A percentile compares a stretch with the other conserved stretches of the same genome.
phyloP scores from a whole-genome alignment of 495 filamentous ascomycete species.

The Cercophora sp. region DNA sequence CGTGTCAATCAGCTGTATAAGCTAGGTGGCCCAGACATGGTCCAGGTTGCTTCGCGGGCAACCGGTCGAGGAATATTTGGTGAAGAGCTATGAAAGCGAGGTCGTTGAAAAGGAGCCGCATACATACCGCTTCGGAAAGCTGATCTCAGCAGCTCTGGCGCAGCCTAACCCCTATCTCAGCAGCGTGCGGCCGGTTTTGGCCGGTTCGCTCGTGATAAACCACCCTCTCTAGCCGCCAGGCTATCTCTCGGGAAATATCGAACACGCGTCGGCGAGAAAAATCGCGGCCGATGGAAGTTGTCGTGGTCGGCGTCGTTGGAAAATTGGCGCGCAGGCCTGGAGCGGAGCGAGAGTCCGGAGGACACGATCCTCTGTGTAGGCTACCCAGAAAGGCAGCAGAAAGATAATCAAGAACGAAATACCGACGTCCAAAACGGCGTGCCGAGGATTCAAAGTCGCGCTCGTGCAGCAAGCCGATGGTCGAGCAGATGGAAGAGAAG shows the following conservation, averaged over 20 bases:
- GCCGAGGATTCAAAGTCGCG: slow-evolving; percentile 21
- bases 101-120: no score
- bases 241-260: not conserved
- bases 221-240: slow-evolving; percentile 11
- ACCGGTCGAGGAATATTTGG: no score
- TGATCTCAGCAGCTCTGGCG: slow-evolving; percentile 11
- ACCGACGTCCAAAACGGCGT: slow-evolving; percentile 19
- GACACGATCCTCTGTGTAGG: slow-evolving; percentile 23
- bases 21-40: no score
- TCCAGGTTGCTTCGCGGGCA: no score
- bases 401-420: slow-evolving; percentile 23
- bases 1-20: no score
- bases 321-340: slow-evolving; percentile 26
- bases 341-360: slow-evolving; percentile 10
- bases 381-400: slow-evolving; percentile 12
- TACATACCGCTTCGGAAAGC: no score
- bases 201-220: slow-evolving; percentile 16
- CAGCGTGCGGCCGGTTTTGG: slow-evolving; percentile 20
- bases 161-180: slow-evolving; percentile 25
- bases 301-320: slow-evolving; percentile 20
- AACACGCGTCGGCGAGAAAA: slow-evolving; percentile 13
- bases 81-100: no score
- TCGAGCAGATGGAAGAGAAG: slow-evolving; percentile 23
- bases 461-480: slow-evolving; percentile 26
- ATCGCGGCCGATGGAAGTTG: slow-evolving; percentile 13